phyloP scores from a whole-genome alignment of 2,329 filamentous ascomycete species.

The Cladophialophora bantiana region DNA sequence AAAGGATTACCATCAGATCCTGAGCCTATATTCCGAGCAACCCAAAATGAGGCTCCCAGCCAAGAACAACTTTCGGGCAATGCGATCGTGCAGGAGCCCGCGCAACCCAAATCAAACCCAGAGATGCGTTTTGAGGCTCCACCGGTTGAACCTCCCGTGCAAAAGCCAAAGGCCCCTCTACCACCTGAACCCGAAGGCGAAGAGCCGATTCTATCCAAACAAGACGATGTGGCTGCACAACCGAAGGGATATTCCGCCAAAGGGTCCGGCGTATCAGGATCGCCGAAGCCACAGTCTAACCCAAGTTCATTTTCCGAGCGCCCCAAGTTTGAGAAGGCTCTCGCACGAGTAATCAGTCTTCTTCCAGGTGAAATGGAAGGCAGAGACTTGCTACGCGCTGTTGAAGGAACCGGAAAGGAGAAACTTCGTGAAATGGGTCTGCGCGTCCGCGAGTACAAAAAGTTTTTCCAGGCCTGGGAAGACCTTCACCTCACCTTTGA shows the following conservation, averaged over 20 bases:
- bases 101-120: neutral
- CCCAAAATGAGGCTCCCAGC: neutral
- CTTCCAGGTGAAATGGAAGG: conserved; percentile 41
- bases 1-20: conserved; percentile 13
- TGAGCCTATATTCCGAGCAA: conserved; percentile 16
- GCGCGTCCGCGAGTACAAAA: conserved; percentile 50
- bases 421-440: conserved; percentile 51
- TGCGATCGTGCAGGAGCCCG: neutral
- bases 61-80: conserved; percentile 7
- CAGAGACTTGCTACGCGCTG: conserved; percentile 47
- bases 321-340: conserved; percentile 39
- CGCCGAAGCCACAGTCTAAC: conserved; percentile 8
- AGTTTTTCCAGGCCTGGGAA: conserved; percentile 53
- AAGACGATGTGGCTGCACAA: conserved; percentile 7
- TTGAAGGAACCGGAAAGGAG: conserved; percentile 50
- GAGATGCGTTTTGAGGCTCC: conserved; percentile 22
- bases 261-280: conserved; percentile 13
- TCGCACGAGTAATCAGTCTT: conserved; percentile 36
- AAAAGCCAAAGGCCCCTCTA: neutral
- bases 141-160: neutral
- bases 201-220: neutral
- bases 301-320: conserved; percentile 34
- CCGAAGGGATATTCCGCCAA: conserved; percentile 10
- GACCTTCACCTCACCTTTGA: conserved; percentile 38
- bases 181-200: conserved; percentile 14